Percentiles rank a stretch among this genome's conserved stretches.
Conservation (phyloP, 1,284 basidiomycete genomes). For the Neolentinus lepideus region DNA sequence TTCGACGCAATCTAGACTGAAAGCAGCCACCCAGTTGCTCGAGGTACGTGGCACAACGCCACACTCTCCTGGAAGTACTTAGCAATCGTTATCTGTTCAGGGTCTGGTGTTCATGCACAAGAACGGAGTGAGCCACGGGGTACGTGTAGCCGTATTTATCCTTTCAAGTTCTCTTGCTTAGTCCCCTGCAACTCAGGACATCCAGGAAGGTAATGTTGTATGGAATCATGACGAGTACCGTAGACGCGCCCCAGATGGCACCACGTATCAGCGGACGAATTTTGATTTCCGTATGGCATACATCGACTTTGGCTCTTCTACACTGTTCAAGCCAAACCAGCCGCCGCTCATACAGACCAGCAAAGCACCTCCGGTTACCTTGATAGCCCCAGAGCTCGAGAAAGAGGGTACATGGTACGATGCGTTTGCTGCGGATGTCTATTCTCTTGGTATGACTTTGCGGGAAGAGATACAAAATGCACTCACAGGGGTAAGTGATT, state of each 20-base stretch:
- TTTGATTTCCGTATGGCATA: not conserved
- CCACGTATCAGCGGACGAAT: too few relatives aligned
- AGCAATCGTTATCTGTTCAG: not conserved
- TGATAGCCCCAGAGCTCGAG: not conserved
- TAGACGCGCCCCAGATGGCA: too few relatives aligned
- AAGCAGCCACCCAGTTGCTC: not conserved
- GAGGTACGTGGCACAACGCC: too few relatives aligned
- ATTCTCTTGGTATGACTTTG: not conserved
- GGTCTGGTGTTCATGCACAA: not conserved
- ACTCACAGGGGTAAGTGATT: not conserved
- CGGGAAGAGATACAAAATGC: not conserved
- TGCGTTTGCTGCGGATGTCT: not conserved
- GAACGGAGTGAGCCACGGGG: not conserved
- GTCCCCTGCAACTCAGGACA: too few relatives aligned
- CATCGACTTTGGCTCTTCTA: not conserved
- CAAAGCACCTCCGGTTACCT: not conserved
- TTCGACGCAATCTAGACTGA: not conserved
- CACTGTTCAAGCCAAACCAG: not conserved
- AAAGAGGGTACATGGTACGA: not conserved
- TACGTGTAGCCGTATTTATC: not conserved
- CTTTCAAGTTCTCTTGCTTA: too few relatives aligned
- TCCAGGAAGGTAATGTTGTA: too few relatives aligned
- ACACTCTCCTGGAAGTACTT: not conserved
- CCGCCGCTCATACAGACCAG: not conserved
- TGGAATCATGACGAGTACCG: too few relatives aligned